Conservation (phyloP, 2,329 filamentous ascomycete species). For the Penicillium freii region DNA sequence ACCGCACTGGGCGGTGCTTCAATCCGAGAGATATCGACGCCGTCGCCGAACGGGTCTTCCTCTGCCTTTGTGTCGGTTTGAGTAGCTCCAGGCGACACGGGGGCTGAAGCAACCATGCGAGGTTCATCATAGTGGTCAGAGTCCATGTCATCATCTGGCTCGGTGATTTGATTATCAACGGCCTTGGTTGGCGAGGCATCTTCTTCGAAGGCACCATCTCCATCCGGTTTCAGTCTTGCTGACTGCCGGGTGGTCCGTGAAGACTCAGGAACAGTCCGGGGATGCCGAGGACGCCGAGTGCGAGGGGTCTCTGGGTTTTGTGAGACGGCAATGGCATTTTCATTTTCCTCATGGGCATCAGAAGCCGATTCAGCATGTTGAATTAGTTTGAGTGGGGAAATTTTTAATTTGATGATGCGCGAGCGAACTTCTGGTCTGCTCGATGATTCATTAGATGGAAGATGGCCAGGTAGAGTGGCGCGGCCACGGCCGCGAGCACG, state of each 20-base stretch:
- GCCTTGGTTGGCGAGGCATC: slow-evolving; percentile 12
- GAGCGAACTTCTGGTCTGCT: slow-evolving; percentile 11
- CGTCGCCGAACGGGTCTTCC: not conserved
- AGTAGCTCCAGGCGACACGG: slow-evolving; percentile 9
- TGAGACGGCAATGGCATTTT: slow-evolving; percentile 3
- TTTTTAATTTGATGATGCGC: slow-evolving; percentile 18
- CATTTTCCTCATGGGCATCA: slow-evolving; percentile 7
- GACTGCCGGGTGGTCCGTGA: slow-evolving; percentile 37
- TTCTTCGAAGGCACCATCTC: slow-evolving; percentile 21
- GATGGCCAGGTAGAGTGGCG: slow-evolving; percentile 10
- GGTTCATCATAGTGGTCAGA: slow-evolving; percentile 11
- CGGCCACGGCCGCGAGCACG: slow-evolving; percentile 20
- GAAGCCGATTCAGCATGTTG: not conserved
- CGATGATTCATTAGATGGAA: slow-evolving; percentile 5
- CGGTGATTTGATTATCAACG: slow-evolving; percentile 9
- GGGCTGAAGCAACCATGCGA: slow-evolving; percentile 13
- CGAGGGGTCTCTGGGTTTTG: slow-evolving; percentile 33
- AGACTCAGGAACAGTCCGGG: slow-evolving; percentile 31
- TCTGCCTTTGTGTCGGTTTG: slow-evolving; percentile 6
- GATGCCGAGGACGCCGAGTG: slow-evolving; percentile 33
- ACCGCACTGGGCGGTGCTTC: slow-evolving; percentile 1
- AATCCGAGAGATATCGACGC: not conserved
- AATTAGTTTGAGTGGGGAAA: slow-evolving; percentile 8
- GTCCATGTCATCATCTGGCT: slow-evolving; percentile 11
- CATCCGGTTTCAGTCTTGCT: slow-evolving; percentile 31